phyloP scores from a whole-genome alignment of 1,139 yeast species.

The Pichia sp. region DNA sequence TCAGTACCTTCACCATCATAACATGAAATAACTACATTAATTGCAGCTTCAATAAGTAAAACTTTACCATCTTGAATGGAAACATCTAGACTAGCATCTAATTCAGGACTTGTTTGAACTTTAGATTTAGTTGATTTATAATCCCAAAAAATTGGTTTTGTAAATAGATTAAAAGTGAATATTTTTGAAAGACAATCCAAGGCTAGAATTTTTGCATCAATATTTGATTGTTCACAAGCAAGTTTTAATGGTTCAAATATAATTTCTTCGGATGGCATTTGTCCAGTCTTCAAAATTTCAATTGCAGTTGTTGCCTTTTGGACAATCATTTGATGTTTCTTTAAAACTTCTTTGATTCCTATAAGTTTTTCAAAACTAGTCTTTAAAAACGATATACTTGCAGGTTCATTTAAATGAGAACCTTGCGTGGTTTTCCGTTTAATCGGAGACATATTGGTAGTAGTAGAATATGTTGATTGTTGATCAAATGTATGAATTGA shows the following conservation, averaged over 20 bases:
- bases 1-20: constrained; percentile 92
- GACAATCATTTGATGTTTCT: constrained; percentile 39
- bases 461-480: constrained; percentile 7
- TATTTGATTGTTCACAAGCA: constrained; percentile 46
- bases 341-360: constrained; percentile 41
- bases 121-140: constrained; percentile 17
- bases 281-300: constrained; percentile 30
- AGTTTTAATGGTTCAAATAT: constrained; percentile 58
- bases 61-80: constrained; percentile 38
- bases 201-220: constrained; percentile 49
- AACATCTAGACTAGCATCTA: constrained; percentile 36
- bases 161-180: constrained; percentile 56
- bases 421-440: constrained; percentile 9
- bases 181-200: constrained; percentile 62
- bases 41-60: constrained; percentile 72
- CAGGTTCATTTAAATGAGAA: constrained; percentile 23
- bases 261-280: constrained; percentile 29
- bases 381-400: constrained; percentile 39
- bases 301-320: constrained; percentile 38
- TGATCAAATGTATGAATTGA: constrained; percentile 11
- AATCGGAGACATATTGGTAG: constrained; percentile 10
- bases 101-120: constrained; percentile 28
- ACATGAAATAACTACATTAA: constrained; percentile 77
- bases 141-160: constrained; percentile 39
- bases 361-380: constrained; percentile 41